Evolutionary conservation across 129 eudicot species (phyloP).

Genomic region (Scalesia atractyloides): DNA sequence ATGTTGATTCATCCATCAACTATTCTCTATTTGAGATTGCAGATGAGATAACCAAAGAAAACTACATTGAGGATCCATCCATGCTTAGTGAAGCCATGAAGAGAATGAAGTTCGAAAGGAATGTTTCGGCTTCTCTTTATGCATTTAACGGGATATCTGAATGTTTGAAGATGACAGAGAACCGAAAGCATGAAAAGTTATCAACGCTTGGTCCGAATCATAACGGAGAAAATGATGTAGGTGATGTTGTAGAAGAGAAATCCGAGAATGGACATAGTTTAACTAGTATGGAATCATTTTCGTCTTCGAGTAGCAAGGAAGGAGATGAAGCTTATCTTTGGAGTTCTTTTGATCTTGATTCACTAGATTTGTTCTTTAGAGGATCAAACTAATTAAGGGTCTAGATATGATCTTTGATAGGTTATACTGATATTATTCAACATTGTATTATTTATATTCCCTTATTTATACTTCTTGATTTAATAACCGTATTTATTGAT

Average conservation of each 20-base stretch:
- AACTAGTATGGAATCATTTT: slow-evolving; percentile 28
- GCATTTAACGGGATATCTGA: slow-evolving; percentile 56
- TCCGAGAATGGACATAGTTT: slow-evolving; percentile 11
- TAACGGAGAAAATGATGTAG: slow-evolving; percentile 24
- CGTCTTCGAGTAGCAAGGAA: slow-evolving; percentile 43
- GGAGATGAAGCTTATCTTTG: slow-evolving; percentile 41
- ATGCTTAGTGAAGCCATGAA: slow-evolving; percentile 48
- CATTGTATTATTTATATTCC: slow-evolving; percentile 20
- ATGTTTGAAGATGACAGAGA: slow-evolving; percentile 35
- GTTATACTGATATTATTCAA: slow-evolving; percentile 22
- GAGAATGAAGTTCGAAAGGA: slow-evolving; percentile 48
- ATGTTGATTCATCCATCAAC: slow-evolving; percentile 24
- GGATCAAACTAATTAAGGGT: slow-evolving; percentile 28
- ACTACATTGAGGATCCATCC: slow-evolving; percentile 31
- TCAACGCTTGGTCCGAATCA: slow-evolving; percentile 26
- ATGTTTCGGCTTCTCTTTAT: slow-evolving; percentile 53
- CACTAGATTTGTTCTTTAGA: slow-evolving; percentile 42
- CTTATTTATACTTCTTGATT: slow-evolving; percentile 22
- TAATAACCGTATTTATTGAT: not conserved
- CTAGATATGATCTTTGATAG: slow-evolving; percentile 5
- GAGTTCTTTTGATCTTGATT: slow-evolving; percentile 51
- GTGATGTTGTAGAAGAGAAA: not conserved
- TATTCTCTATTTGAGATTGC: slow-evolving; percentile 51
- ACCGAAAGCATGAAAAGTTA: slow-evolving; percentile 21
- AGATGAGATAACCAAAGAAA: slow-evolving; percentile 46